Percentiles rank a stretch among this genome's conserved stretches.
These are phyloP conservation scores for Aspergillus egyptiacus DNA, from an alignment of 495 filamentous ascomycete species.

Conservation along the genomic window DNA sequence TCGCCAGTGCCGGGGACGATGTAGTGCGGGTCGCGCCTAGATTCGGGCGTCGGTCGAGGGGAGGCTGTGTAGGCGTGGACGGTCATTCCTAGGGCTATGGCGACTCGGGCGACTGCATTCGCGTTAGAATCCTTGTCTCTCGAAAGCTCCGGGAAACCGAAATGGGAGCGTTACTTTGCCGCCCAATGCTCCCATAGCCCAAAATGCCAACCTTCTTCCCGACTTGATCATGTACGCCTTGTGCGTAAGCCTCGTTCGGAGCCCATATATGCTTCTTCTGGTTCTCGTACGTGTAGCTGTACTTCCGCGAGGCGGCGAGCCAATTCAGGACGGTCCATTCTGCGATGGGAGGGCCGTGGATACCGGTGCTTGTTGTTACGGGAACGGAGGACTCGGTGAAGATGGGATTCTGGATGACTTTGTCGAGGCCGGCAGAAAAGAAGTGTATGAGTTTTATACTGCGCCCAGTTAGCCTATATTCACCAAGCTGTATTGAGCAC, in stretches of 20 bases:
- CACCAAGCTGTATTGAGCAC: neutral
- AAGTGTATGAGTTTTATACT: conserved; percentile 70
- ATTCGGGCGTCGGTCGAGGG: conserved; percentile 48
- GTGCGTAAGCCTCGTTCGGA: conserved; percentile 11
- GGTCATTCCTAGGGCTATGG: conserved; percentile 68
- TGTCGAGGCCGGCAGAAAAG: conserved; percentile 68
- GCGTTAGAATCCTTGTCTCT: neutral
- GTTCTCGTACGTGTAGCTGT: conserved; percentile 37
- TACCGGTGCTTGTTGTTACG: conserved; percentile 67
- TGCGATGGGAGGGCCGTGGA: conserved; percentile 78
- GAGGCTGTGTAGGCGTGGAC: conserved; percentile 76
- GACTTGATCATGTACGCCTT: conserved; percentile 42
- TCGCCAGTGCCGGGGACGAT: conserved; percentile 74
- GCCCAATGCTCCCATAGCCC: conserved; percentile 79
- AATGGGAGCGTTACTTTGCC: conserved; percentile 45
- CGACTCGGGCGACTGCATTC: conserved; percentile 53
- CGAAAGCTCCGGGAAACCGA: neutral
- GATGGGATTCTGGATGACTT: conserved; percentile 55
- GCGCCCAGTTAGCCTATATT: conserved; percentile 6
- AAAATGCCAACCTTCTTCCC: conserved; percentile 64
- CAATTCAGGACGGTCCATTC: conserved; percentile 65
- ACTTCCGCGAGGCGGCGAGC: conserved; percentile 52
- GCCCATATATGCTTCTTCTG: conserved; percentile 42
- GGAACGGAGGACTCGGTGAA: conserved; percentile 57
- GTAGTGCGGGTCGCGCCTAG: conserved; percentile 58